These are phyloP conservation scores for Paxillus involutus DNA, from an alignment of 768 basidiomycete species.

Conservation along the genomic window DNA sequence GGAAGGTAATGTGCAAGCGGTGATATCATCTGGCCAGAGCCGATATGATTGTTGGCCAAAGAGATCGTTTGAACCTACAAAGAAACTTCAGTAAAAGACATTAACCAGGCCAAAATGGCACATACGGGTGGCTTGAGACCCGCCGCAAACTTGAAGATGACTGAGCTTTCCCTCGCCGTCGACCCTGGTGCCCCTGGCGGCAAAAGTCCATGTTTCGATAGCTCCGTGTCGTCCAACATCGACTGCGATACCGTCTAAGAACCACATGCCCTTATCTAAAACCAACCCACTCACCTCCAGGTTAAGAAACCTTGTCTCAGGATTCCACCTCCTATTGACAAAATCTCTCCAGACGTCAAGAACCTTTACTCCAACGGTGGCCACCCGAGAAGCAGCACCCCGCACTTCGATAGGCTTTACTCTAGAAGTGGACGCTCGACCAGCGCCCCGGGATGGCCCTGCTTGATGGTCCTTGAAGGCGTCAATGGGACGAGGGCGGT, in stretches of 20 bases:
- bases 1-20: conserved; percentile 76
- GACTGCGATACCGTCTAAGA: conserved; percentile 45
- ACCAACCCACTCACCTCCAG: conserved; percentile 64
- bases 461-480: conserved; percentile 48
- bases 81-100: neutral
- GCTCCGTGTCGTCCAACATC: conserved; percentile 73
- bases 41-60: conserved; percentile 75
- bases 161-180: conserved; percentile 64
- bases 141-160: conserved; percentile 86
- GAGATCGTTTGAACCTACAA: conserved; percentile 76
- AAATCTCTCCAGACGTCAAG: conserved; percentile 78
- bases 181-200: conserved; percentile 72
- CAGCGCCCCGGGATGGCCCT: conserved; percentile 49
- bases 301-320: conserved; percentile 69
- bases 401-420: conserved; percentile 55
- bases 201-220: conserved; percentile 68
- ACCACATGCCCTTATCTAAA: neutral
- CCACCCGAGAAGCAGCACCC: conserved; percentile 5
- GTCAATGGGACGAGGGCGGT: conserved; percentile 62
- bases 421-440: conserved; percentile 20
- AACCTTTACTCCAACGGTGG: conserved; percentile 33
- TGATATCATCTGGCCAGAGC: conserved; percentile 56
- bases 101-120: neutral
- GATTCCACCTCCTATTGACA: conserved; percentile 71
- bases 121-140: conserved; percentile 74